Conservation (phyloP, 2,329 filamentous ascomycete genomes). For the Aspergillus clavatus region DNA sequence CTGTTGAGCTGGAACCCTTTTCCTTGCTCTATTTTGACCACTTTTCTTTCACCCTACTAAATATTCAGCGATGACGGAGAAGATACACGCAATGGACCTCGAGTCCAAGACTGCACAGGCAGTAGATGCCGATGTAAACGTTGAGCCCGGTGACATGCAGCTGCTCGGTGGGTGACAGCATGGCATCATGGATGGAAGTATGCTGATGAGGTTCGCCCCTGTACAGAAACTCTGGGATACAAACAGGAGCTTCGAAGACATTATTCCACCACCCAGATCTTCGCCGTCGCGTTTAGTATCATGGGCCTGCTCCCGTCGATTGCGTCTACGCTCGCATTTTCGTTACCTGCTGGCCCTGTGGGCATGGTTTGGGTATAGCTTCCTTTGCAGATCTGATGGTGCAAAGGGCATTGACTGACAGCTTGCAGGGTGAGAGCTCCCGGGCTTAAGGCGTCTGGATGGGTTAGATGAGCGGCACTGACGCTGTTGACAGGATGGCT, state of each 20-base stretch:
- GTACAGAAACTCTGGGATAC: slow-evolving; percentile 39
- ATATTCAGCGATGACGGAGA: slow-evolving; percentile 11
- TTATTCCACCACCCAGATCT: slow-evolving; percentile 57
- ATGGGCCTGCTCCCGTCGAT: slow-evolving; percentile 60
- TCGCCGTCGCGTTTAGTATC: slow-evolving; percentile 56
- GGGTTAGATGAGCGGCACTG: not conserved
- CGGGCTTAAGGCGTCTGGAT: not conserved
- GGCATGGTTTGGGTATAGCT: slow-evolving; percentile 55
- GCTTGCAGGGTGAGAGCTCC: slow-evolving; percentile 7
- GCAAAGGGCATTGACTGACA: slow-evolving; percentile 15
- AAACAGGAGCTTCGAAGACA: slow-evolving; percentile 59
- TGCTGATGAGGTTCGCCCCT: slow-evolving; percentile 1
- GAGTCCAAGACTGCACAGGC: slow-evolving; percentile 1
- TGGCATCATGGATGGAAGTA: not conserved
- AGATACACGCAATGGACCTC: slow-evolving; percentile 5
- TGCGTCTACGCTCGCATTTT: slow-evolving; percentile 55
- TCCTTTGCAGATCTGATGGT: not conserved
- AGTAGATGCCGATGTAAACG: slow-evolving; percentile 1
- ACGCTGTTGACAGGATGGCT: slow-evolving; percentile 45
- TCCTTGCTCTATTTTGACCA: slow-evolving; percentile 4
- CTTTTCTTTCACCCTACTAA: slow-evolving; percentile 3
- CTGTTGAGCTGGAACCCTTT: slow-evolving; percentile 2
- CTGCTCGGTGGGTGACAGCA: slow-evolving; percentile 14
- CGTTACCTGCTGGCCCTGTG: slow-evolving; percentile 54
- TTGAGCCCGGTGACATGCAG: slow-evolving; percentile 20